Evolutionary conservation across 2,329 filamentous ascomycete species (phyloP), one percentile per base, ranked within the genome.

Genomic region (Pestalotiopsis sp.): DNA sequence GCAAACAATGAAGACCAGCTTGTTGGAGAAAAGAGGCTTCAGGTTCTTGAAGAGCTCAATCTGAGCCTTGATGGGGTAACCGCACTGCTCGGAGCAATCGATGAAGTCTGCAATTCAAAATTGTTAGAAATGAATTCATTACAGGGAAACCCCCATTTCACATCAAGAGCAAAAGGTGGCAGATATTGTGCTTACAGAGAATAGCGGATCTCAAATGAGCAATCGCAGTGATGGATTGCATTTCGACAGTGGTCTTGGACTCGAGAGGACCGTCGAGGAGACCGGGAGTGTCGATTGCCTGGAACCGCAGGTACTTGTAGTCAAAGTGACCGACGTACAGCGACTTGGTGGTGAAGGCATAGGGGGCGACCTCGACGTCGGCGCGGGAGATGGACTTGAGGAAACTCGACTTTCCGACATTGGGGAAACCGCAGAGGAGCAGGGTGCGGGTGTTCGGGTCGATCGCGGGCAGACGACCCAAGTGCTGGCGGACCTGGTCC

Each of bases 191-290:
- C 57, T 59, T 59, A 59, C 31, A 98, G 70, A 98, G 86, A 72
- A 99, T 97, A 68, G 95, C 95, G 57, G 95, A 97, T 76, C 95
- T 90, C 78, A 99, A 86, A 85, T 99, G 97, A 65, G 96, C 96
- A 83, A 99, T 97, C 12, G 97, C 96, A 20, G 95, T 98, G 74
- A 99, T 98, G 71, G 93, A 93, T 86, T 98, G 96, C 94, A 98
- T 98, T 83, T 99, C 96, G 78, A 99, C 99, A 3, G 96, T 98
- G 84, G 98, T 97, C 96, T 98, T 99, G 84, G 98, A 96, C 83
- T 98, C 96, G 9, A 99, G 89, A 45, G 95, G 95, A 80, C 99
- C 96, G 76, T 99, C 96, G 70, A 99, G 85, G 74, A 99, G 97
- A 86, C 96, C 96, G n/a, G 95, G 95, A 12, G 96, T 99, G 82